A percentile compares a stretch with the other conserved stretches of the same genome.
phyloP scores from a whole-genome alignment of 352 stramenopile genomes.

The Sclerospora graminicola region DNA sequence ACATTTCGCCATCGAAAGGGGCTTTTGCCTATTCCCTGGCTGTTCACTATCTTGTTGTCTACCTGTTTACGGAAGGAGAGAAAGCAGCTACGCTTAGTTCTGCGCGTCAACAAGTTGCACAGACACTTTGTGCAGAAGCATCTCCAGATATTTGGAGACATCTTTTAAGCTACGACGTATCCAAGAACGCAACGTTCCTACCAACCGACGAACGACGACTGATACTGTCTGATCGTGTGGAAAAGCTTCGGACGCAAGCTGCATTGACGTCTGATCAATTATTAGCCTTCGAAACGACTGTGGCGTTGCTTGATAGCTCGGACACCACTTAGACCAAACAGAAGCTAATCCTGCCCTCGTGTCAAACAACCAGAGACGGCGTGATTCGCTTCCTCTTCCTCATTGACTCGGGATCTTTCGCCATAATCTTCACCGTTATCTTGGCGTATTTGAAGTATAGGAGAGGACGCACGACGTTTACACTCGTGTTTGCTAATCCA shows the following conservation, averaged over 20 bases:
- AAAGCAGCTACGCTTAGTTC: conserved; percentile 25
- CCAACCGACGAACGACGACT: neutral
- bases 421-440: neutral
- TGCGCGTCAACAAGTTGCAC: conserved; percentile 35
- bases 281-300: conserved; percentile 15
- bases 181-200: conserved; percentile 1
- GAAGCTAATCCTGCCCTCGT: neutral
- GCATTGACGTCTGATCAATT: conserved; percentile 20
- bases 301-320: conserved; percentile 11
- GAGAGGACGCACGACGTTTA: conserved; percentile 33
- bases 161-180: conserved; percentile 38
- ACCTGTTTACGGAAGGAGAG: conserved; percentile 31
- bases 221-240: conserved; percentile 9
- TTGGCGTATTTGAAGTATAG: conserved; percentile 68
- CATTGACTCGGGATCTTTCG: neutral
- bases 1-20: conserved; percentile 25
- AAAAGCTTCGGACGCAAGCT: conserved; percentile 19
- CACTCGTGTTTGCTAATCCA: conserved; percentile 39
- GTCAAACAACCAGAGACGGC: conserved; percentile 9
- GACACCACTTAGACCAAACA: conserved; percentile 4
- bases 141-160: conserved; percentile 33
- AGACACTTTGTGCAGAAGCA: conserved; percentile 26
- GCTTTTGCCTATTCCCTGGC: conserved; percentile 49
- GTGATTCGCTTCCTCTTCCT: conserved; percentile 32
- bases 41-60: conserved; percentile 45